phyloP scores from a whole-genome alignment of 495 filamentous ascomycete genomes.

The Schizothecium vesticola region DNA sequence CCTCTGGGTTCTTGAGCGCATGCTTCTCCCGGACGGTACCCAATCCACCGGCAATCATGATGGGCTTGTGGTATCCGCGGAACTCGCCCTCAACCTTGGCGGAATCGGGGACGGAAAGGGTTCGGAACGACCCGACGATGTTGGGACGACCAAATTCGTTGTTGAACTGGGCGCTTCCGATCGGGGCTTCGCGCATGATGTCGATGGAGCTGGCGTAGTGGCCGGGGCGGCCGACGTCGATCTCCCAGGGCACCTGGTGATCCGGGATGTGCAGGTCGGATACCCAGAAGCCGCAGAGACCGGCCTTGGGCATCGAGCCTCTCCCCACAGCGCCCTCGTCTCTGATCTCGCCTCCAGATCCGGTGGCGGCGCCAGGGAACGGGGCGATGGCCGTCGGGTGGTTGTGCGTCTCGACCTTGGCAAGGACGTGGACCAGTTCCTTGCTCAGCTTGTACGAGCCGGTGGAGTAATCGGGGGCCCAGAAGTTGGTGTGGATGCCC shows the following conservation, averaged over 20 bases:
- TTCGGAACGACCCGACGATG: constrained; percentile 84
- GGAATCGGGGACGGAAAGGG: constrained; percentile 62
- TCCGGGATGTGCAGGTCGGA: constrained; percentile 88
- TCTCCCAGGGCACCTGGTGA: constrained; percentile 77
- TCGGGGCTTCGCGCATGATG: constrained; percentile 95
- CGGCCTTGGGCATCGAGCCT: constrained; percentile 90
- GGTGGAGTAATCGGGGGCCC: constrained; percentile 79
- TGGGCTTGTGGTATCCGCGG: constrained; percentile 94
- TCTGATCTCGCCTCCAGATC: constrained; percentile 88
- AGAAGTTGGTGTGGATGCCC: constrained; percentile 67
- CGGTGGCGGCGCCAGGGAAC: constrained; percentile 81
- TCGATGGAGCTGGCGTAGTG: constrained; percentile 91
- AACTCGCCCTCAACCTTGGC: constrained; percentile 50
- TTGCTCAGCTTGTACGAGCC: constrained; percentile 84
- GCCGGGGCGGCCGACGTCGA: constrained; percentile 79
- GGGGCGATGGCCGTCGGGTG: constrained; percentile 93
- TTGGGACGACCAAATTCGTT: constrained; percentile 97
- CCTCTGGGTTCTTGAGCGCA: constrained; percentile 70
- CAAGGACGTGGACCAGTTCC: constrained; percentile 81
- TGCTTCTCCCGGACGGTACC: constrained; percentile 94
- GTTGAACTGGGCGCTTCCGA: constrained; percentile 91
- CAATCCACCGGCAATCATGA: constrained; percentile 96
- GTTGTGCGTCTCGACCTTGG: constrained; percentile 97
- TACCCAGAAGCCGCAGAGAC: constrained; percentile 87
- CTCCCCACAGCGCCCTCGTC: constrained; percentile 93